Evolutionary conservation across 2,329 filamentous ascomycete genomes (phyloP), one percentile per base, ranked within the genome.

Genomic region (Fusarium burgessii): DNA sequence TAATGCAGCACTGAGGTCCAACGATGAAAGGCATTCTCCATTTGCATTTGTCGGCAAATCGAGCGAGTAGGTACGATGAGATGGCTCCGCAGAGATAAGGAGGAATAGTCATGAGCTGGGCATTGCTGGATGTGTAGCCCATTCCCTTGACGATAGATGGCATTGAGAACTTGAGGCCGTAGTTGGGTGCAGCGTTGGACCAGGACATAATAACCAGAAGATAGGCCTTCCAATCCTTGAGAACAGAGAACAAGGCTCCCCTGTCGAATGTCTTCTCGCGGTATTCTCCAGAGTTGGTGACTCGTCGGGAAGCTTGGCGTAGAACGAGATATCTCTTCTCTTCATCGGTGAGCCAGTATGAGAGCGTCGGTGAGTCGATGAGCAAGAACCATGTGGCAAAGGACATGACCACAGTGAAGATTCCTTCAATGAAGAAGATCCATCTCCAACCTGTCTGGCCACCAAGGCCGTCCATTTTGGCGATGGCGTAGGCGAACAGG

Each of bases 301-400:
- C 54, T 20, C 68, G 18, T 27, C 60, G 46, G 2, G 67, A 71
- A 23, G 62, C 67, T 7, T 73, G 69, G 2, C 72, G 66, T 4
- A 73, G 42, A 2, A 57, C 29, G 0, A 74, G 66, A 23, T 68
- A 74, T 4, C 67, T 46, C 51, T 73, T 74, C 50, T 74, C 72
- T 1, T 74, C 72, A 0, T 68, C 69, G 12, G 58, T 73, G 0
- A 74, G 69, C 72, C 72, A 74, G n/a, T 55, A 50, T 0, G 68
- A 69, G 4, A 70, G 50, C 7, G 49, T 46, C 0, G 74, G 74
- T 0, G 74, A 74, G 18, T 75, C 68, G 4, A 73, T 66, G 1
- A 91, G 83, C 6, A 86, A 69, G 62, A 89, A 79, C 56, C 82
- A 88, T 18, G 85, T 84, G 5, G 84, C 67, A 4, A 84, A 76